A percentile compares a stretch with the other conserved stretches of the same genome.
Conservation (phyloP, 768 basidiomycete species). For the Hygrocybe punicea region DNA sequence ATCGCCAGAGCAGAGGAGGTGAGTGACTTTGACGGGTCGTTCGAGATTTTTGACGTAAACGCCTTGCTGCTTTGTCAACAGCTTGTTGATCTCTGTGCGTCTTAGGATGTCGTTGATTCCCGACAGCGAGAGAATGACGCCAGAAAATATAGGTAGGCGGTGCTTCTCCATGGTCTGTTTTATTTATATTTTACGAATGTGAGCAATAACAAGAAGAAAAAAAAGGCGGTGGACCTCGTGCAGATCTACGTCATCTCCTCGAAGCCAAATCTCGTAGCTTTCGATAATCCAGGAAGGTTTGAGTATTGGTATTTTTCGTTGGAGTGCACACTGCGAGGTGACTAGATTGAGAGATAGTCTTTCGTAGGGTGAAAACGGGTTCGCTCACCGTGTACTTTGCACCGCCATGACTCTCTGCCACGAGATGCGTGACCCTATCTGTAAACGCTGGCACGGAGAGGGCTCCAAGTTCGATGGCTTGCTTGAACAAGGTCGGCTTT, state of each 20-base stretch:
- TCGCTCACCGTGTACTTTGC: conserved; percentile 72
- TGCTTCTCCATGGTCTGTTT: conserved; percentile 55
- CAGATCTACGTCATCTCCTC: conserved; percentile 75
- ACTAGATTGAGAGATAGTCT: neutral
- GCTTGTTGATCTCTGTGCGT: conserved; percentile 61
- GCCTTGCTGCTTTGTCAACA: conserved; percentile 61
- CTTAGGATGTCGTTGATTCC: conserved; percentile 63
- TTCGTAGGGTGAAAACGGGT: neutral
- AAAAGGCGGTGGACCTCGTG: conserved; percentile 45
- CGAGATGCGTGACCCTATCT: conserved; percentile 81
- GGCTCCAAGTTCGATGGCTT: conserved; percentile 81
- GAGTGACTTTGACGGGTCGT: conserved; percentile 76
- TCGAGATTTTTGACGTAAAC: conserved; percentile 71
- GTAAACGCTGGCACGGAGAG: conserved; percentile 68
- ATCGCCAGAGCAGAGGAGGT: conserved; percentile 73
- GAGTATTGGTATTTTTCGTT: conserved; percentile 77
- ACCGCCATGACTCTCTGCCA: conserved; percentile 77
- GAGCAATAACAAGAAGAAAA: neutral
- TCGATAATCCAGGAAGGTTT: conserved; percentile 73
- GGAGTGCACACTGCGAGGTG: conserved; percentile 69
- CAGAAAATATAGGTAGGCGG: conserved; percentile 71
- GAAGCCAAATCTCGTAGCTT: conserved; percentile 68
- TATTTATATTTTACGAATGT: neutral
- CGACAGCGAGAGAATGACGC: conserved; percentile 67
- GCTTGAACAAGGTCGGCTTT: conserved; percentile 72